Evolutionary conservation across 148 eudicot species (phyloP).

Genomic region (Vaccinium macrocarpon): DNA sequence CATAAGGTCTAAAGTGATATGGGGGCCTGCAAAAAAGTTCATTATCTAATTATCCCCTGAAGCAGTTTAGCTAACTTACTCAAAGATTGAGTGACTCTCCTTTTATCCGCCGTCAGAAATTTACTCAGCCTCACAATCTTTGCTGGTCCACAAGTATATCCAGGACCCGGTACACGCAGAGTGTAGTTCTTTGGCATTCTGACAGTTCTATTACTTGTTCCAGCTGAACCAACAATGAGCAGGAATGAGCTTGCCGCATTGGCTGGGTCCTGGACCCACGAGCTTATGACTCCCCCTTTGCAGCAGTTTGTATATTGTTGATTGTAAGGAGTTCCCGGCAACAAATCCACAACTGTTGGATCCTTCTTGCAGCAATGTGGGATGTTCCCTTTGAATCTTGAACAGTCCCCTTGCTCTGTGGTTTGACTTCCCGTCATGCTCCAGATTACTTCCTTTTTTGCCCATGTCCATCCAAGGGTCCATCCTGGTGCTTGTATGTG

Average conservation of each 20-base stretch:
- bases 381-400: slow-evolving; percentile 47
- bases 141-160: slow-evolving; percentile 70
- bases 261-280: slow-evolving; percentile 59
- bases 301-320: slow-evolving; percentile 70
- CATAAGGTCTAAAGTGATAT: background rate
- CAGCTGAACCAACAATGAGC: slow-evolving; percentile 61
- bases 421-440: background rate
- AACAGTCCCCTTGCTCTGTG: slow-evolving; percentile 27
- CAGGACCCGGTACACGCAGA: slow-evolving; percentile 53
- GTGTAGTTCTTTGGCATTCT: slow-evolving; percentile 64
- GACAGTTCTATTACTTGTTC: slow-evolving; percentile 53
- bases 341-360: slow-evolving; percentile 61
- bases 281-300: slow-evolving; percentile 60
- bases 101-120: slow-evolving; percentile 40
- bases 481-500: slow-evolving; percentile 22
- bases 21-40: background rate
- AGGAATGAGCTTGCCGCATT: slow-evolving; percentile 61
- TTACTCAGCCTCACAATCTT: slow-evolving; percentile 41
- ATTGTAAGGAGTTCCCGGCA: slow-evolving; percentile 68
- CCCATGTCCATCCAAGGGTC: slow-evolving; percentile 75
- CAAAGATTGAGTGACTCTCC: slow-evolving; percentile 68
- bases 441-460: slow-evolving; percentile 43
- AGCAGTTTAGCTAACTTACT: slow-evolving; percentile 46
- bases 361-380: slow-evolving; percentile 68
- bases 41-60: background rate